Percentiles rank a stretch among this genome's conserved stretches.
phyloP scores from a whole-genome alignment of 2,329 filamentous ascomycete species.

The Claviceps pazoutovae region DNA sequence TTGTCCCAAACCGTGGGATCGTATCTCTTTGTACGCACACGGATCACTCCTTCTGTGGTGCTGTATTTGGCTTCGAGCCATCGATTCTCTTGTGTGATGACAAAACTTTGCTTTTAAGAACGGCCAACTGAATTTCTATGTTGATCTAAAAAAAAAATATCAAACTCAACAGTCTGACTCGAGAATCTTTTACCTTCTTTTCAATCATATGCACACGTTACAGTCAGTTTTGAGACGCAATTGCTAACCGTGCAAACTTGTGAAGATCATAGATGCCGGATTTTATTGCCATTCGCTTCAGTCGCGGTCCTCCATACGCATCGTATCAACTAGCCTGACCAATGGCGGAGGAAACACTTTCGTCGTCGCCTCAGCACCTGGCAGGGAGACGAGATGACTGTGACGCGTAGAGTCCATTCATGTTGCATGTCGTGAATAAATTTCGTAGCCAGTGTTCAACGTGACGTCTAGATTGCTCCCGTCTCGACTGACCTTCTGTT shows the following conservation, averaged over 20 bases:
- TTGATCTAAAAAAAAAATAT: constrained; percentile 39
- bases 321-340: background rate
- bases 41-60: constrained; percentile 1
- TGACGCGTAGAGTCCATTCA: too few relatives aligned
- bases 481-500: too few relatives aligned
- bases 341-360: too few relatives aligned
- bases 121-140: constrained; percentile 50
- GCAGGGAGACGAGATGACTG: too few relatives aligned
- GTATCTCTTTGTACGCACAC: background rate
- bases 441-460: too few relatives aligned
- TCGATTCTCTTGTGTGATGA: constrained; percentile 34
- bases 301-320: background rate
- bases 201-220: too few relatives aligned
- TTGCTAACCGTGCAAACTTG: background rate
- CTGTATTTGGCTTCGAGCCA: constrained; percentile 1
- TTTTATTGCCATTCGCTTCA: background rate
- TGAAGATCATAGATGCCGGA: background rate
- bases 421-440: too few relatives aligned
- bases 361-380: too few relatives aligned
- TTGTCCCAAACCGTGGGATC: background rate
- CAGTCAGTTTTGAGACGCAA: background rate
- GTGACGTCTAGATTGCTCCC: too few relatives aligned
- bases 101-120: constrained; percentile 43
- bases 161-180: constrained; percentile 53
- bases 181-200: background rate